A percentile compares a stretch with the other conserved stretches of the same genome.
These are phyloP conservation scores for Leucosporidium creatinivorum DNA, from an alignment of 768 basidiomycete genomes.

Conservation along the genomic window DNA sequence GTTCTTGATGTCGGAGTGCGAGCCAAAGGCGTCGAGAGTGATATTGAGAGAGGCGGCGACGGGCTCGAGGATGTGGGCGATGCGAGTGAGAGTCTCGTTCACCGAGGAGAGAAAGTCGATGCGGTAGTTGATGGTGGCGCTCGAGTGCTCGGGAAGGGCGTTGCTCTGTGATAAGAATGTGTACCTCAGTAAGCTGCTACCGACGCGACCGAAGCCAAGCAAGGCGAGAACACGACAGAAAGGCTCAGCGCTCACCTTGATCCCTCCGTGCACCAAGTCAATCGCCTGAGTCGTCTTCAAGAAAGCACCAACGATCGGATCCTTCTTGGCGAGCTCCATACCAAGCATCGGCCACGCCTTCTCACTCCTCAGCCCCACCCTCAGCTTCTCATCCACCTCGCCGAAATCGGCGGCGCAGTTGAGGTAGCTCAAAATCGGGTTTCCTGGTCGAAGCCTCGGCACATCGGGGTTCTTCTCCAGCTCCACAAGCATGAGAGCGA, in stretches of 20 bases:
- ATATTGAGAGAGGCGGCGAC: slow-evolving; percentile 14
- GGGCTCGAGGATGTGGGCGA: slow-evolving; percentile 20
- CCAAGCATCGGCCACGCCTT: slow-evolving; percentile 46
- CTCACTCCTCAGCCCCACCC: slow-evolving; percentile 37
- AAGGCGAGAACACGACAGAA: no score
- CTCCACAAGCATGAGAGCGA: slow-evolving; percentile 60
- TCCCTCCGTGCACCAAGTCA: slow-evolving; percentile 49
- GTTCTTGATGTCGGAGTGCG: background rate
- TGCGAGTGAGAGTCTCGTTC: slow-evolving; percentile 5
- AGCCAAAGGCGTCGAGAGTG: slow-evolving; percentile 14
- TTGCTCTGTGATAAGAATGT: slow-evolving; percentile 19
- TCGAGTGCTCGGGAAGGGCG: slow-evolving; percentile 24
- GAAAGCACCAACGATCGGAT: slow-evolving; percentile 37
- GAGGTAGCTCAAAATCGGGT: slow-evolving; percentile 43
- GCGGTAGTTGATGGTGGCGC: slow-evolving; percentile 28
- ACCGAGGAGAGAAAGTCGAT: slow-evolving; percentile 26
- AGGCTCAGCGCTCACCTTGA: slow-evolving; percentile 10
- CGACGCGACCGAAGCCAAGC: no score
- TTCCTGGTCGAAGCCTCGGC: slow-evolving; percentile 38
- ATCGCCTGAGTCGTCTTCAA: slow-evolving; percentile 66
- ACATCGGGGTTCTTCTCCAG: slow-evolving; percentile 58
- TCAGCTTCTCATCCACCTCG: slow-evolving; percentile 52
- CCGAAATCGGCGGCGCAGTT: slow-evolving; percentile 63
- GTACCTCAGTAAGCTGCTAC: no score
- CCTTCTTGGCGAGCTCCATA: slow-evolving; percentile 42